Percentiles rank a stretch among this genome's conserved stretches.
Conservation (phyloP, 2,329 filamentous ascomycete genomes). For the Hypocrella siamensis region DNA sequence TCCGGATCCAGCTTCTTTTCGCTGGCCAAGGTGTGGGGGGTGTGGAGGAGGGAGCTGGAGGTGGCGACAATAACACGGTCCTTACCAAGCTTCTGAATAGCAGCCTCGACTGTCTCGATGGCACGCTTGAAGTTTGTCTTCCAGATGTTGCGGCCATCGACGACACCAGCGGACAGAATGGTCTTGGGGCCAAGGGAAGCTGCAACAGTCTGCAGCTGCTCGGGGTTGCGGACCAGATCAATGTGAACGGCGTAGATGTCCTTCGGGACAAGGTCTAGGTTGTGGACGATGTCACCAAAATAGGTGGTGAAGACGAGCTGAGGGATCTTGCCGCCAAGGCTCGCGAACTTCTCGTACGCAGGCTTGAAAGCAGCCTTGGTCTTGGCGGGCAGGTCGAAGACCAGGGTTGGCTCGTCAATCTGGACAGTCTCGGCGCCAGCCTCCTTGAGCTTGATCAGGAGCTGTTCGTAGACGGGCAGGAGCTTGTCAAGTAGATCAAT, state of each 20-base stretch:
- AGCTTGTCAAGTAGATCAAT: conserved; percentile 91
- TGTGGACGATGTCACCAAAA: conserved; percentile 99
- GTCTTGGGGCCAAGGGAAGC: conserved; percentile 76
- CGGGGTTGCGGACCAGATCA: conserved; percentile 94
- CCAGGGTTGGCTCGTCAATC: conserved; percentile 94
- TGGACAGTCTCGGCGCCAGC: conserved; percentile 94
- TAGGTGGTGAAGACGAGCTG: conserved; percentile 88
- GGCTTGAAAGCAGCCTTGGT: conserved; percentile 97
- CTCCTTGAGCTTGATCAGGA: conserved; percentile 83
- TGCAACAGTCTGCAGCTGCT: conserved; percentile 82
- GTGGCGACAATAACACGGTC: conserved; percentile 94
- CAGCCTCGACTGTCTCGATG: conserved; percentile 78
- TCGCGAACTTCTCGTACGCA: conserved; percentile 76
- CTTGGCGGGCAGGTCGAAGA: conserved; percentile 82
- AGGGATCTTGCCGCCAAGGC: conserved; percentile 65
- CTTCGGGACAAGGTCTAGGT: conserved; percentile 76
- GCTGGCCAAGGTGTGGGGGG: conserved; percentile 90
- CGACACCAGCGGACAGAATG: conserved; percentile 85
- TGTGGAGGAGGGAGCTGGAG: conserved; percentile 95
- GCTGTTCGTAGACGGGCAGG: conserved; percentile 84
- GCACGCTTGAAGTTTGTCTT: conserved; percentile 98
- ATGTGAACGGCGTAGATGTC: conserved; percentile 77
- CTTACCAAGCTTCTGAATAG: conserved; percentile 89
- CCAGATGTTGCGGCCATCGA: conserved; percentile 99
- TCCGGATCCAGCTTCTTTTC: conserved; percentile 97